Evolutionary conservation across 2,329 filamentous ascomycete genomes (phyloP).

Genomic region (Diaporthe sp.): DNA sequence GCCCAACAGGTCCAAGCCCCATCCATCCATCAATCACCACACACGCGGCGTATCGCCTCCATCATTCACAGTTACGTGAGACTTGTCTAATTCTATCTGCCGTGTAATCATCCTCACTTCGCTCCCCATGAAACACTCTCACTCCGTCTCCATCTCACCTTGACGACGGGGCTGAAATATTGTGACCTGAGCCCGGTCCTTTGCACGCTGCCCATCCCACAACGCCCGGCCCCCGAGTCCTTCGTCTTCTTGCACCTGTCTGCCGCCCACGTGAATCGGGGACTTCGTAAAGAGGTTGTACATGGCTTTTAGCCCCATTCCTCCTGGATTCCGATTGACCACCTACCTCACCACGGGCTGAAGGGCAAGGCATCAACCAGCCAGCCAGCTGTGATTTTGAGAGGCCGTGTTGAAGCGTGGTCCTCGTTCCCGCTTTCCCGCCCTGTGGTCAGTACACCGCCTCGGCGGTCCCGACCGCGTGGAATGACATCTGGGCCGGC

Average conservation of each 20-base stretch:
- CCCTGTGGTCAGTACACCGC: constrained; percentile 4
- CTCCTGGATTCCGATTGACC: constrained; percentile 8
- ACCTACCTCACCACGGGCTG: background rate
- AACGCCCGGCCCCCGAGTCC: background rate
- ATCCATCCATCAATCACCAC: too few relatives aligned
- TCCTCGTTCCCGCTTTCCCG: background rate
- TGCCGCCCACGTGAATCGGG: background rate
- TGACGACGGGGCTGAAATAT: background rate
- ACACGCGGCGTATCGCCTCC: background rate
- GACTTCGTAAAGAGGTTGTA: background rate
- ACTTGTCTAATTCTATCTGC: constrained; percentile 2
- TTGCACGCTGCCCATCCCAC: background rate
- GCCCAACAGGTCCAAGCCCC: constrained; percentile 1
- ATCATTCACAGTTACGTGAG: background rate
- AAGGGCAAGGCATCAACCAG: background rate
- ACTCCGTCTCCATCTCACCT: background rate
- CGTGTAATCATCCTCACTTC: background rate
- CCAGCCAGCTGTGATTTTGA: background rate
- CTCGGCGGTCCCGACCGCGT: constrained; percentile 23
- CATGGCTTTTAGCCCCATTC: constrained; percentile 6
- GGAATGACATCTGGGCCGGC: background rate
- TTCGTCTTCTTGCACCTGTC: background rate
- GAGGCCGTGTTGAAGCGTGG: background rate
- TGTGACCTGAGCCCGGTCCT: background rate
- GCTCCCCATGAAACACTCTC: background rate